Evolutionary conservation across 2,329 filamentous ascomycete species (phyloP), one percentile per base, ranked within the genome.

Genomic region (Penicillium nordicum): DNA sequence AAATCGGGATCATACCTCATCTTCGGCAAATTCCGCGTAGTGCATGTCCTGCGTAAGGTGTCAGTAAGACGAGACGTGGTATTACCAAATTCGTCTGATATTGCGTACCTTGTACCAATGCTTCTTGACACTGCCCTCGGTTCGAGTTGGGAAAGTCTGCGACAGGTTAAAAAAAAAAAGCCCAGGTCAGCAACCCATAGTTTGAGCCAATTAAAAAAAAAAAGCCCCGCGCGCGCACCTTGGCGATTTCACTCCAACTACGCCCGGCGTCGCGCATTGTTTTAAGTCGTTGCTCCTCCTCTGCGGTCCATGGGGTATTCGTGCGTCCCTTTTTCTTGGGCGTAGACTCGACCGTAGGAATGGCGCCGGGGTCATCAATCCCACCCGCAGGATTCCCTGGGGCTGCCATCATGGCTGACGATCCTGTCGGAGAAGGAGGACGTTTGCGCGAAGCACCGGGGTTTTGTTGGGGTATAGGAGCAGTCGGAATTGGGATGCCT

Each of bases 231-330:
- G 50, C 30, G 69, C 79, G 60, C 67, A 95, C 92, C 87, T 97
- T 97, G 66, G 93, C 94, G 70, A 99, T 99, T 69, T 97, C 94
- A 47, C 91, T 95, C 94, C 94, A 99, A 69, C 90, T 96, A 67
- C 89, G 92, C 11, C 93, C 92, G 1, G 88, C 85, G 74, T 97
- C 94, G 68, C 94, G 84, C 91, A 99, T 95, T 64, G 88, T 86
- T 80, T 97, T 97, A 66, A 99, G 79, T 44, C 92, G 82, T 71
- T 93, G 85, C 76, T 99, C 94, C 74, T 99, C 94, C 34, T 89
- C 89, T 2, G 93, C 90, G 2, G 92, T 97, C 94, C 94, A 99
- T 0, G 94, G 94, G 3, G 94, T 99, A 72, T 99, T 99, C n/a
- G 94, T 97, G 58, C 94, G 84, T 68, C 91, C 94, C 79, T 97